Conservation (phyloP, 345 rosid species). For the Murraya paniculata region DNA sequence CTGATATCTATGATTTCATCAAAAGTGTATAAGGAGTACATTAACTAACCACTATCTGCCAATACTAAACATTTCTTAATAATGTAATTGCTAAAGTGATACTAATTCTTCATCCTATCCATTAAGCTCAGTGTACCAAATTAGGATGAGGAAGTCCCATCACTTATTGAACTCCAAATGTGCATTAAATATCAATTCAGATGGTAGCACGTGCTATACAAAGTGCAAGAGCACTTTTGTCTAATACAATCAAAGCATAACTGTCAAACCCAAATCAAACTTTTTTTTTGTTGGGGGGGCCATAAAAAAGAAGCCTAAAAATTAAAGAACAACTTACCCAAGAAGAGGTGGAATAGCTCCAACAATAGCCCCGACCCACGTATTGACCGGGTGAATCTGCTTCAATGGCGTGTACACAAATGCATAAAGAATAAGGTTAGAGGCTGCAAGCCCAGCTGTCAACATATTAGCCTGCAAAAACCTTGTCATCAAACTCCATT, state of each 20-base stretch:
- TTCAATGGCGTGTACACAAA: slow-evolving; percentile 85
- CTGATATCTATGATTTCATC: background rate
- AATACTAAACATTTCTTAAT: background rate
- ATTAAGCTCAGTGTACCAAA: too few relatives aligned
- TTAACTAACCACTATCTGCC: background rate
- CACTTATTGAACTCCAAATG: background rate
- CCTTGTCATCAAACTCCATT: slow-evolving; percentile 49
- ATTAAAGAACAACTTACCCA: slow-evolving; percentile 53
- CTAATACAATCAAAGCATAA: background rate
- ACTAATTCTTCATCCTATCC: background rate
- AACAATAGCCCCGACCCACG: slow-evolving; percentile 98
- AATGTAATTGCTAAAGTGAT: background rate
- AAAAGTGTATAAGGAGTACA: background rate
- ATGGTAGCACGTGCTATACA: background rate
- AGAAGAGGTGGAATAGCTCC: slow-evolving; percentile 98
- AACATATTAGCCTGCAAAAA: slow-evolving; percentile 87
- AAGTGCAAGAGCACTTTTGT: background rate
- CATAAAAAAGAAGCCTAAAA: slow-evolving; percentile 10
- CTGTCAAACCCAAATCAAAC: background rate
- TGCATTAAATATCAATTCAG: background rate
- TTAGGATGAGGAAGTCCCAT: background rate
- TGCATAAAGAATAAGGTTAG: slow-evolving; percentile 70
- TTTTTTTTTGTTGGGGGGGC: too few relatives aligned
- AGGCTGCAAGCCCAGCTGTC: slow-evolving; percentile 88
- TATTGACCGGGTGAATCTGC: slow-evolving; percentile 94